Evolutionary conservation across 2,329 filamentous ascomycete genomes (phyloP).

Genomic region (Talaromyces rugulosus): DNA sequence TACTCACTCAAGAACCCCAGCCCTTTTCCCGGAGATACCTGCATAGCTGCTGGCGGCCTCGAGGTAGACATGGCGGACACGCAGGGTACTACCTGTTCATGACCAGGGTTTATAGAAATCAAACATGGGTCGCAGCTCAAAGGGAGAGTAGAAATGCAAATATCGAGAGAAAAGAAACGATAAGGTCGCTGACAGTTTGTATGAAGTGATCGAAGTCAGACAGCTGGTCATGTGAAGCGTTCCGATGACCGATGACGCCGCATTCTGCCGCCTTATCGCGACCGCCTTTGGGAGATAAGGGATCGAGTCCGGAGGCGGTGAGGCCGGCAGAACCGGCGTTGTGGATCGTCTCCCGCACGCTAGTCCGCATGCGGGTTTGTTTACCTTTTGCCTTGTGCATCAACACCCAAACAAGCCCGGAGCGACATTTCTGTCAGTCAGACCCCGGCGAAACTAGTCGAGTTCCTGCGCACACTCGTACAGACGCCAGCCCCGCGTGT

Average conservation of each 20-base stretch:
- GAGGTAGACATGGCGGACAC: constrained; percentile 30
- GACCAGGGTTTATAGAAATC: neutral
- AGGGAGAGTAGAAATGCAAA: neutral
- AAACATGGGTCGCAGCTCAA: neutral
- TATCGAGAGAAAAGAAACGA: neutral
- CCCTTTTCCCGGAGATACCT: constrained; percentile 63
- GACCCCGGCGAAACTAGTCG: constrained; percentile 3
- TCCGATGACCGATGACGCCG: constrained; percentile 8
- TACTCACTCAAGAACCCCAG: constrained; percentile 57
- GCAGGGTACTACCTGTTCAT: constrained; percentile 13
- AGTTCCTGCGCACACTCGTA: constrained; percentile 1
- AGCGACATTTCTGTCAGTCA: neutral
- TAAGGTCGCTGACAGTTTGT: neutral
- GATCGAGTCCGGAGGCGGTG: neutral
- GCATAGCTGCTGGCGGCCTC: constrained; percentile 41
- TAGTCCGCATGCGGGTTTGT: constrained; percentile 23
- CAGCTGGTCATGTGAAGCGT: constrained; percentile 23
- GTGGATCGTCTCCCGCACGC: constrained; percentile 4
- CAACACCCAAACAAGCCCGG: constrained; percentile 11
- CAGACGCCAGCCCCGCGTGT: neutral
- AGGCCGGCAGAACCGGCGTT: constrained; percentile 9
- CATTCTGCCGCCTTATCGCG: constrained; percentile 16
- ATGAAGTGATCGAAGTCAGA: neutral
- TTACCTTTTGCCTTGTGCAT: constrained; percentile 27
- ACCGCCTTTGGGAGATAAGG: constrained; percentile 9